These are phyloP conservation scores for Leccinum uliginosum DNA, from an alignment of 768 basidiomycete species.

Conservation along the genomic window DNA sequence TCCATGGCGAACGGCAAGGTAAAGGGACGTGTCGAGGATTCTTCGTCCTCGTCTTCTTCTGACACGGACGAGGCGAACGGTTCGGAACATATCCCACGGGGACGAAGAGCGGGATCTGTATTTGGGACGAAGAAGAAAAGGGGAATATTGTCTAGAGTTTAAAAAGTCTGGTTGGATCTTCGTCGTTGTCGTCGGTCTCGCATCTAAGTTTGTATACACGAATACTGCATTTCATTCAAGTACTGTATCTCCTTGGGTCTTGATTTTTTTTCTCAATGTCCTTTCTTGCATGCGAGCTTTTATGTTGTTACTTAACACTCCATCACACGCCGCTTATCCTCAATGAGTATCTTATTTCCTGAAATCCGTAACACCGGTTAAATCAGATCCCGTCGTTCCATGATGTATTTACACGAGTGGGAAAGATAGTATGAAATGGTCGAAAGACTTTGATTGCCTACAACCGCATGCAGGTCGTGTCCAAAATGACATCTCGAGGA, in stretches of 20 bases:
- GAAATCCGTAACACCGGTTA: neutral
- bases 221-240: neutral
- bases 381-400: neutral
- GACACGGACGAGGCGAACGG: conserved; percentile 31
- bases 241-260: neutral
- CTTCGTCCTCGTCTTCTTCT: conserved; percentile 39
- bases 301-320: neutral
- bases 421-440: neutral
- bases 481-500: neutral
- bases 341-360: neutral
- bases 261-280: neutral
- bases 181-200: neutral
- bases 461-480: neutral
- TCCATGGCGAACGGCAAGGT: conserved; percentile 25
- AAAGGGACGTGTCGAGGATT: conserved; percentile 19
- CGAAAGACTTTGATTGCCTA: neutral
- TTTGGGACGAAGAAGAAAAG: conserved; percentile 27
- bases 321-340: neutral
- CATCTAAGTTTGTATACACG: neutral
- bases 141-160: conserved; percentile 9
- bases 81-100: conserved; percentile 57
- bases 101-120: conserved; percentile 48
- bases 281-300: neutral
- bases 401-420: neutral
- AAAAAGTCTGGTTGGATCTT: neutral